Evolutionary conservation across 257 asterid species (phyloP).

Genomic region (Nyctanthes arbortristis): DNA sequence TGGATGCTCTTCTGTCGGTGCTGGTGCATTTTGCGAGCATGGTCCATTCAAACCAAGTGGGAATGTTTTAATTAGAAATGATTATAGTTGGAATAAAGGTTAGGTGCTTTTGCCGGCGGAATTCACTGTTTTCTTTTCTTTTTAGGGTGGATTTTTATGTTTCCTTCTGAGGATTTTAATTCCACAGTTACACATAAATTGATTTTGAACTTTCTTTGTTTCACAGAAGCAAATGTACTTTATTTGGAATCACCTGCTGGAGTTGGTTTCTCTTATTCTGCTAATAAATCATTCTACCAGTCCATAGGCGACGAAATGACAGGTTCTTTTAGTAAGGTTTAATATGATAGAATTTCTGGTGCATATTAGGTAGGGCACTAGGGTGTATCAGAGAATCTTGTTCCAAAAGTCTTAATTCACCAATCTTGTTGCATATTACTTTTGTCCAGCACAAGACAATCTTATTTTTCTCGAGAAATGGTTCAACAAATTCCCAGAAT

Average conservation of each 20-base stretch:
- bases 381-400: background rate
- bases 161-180: background rate
- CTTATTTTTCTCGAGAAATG: conserved; percentile 49
- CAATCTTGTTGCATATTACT: background rate
- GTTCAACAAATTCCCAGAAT: conserved; percentile 45
- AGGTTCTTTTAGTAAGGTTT: conserved; percentile 28
- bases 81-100: conserved; percentile 68
- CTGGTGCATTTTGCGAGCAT: conserved; percentile 63
- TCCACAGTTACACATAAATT: background rate
- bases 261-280: conserved; percentile 60
- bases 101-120: too few relatives aligned
- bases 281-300: conserved; percentile 45
- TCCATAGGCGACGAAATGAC: conserved; percentile 49
- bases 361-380: background rate
- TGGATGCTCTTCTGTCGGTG: conserved; percentile 71
- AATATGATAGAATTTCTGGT: background rate
- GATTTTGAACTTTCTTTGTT: background rate
- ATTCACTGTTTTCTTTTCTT: background rate
- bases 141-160: background rate
- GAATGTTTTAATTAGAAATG: conserved; percentile 42
- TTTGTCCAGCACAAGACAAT: conserved; percentile 49
- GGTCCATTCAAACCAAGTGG: conserved; percentile 61
- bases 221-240: conserved; percentile 48
- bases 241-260: conserved; percentile 66
- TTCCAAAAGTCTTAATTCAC: background rate